Base-by-base conservation (phyloP, 768 basidiomycete species). In the Mycena sanguinolenta region DNA sequence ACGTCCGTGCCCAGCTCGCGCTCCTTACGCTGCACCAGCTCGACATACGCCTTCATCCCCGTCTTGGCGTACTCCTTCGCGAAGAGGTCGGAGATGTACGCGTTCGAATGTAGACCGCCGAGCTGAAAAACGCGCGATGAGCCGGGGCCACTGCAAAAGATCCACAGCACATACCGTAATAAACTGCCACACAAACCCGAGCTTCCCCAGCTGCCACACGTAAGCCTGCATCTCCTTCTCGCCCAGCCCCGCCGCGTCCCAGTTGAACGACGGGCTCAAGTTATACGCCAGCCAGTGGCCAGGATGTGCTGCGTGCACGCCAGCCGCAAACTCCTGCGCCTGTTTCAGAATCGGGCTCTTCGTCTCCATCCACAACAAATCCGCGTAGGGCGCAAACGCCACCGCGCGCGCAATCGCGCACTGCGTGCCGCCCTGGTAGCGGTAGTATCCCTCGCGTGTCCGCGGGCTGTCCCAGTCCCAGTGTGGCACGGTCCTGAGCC, bases 21-120 rank as follows among this genome's bases (percentile, higher is more conserved):
- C 79, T 99, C 98, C 79, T 89, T 92, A 32, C 94, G 86, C 81
- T 99, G 98, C 63, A 99, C 86, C 67, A 99, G 84, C 82, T 97
- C 95, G 71, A 98, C 97, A 78, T 99, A 99, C 2, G 98, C 98
- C 81, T 98, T 96, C 98, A 99, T 99, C 49, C 97, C 98, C 71
- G 97, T 97, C 81, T 91, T 92, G 42, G 95, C 92, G 79, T 90
- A 99, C 61, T 92, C 88, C 74, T 89, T 81, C 4, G 98, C 97
- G 80, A 99, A 99, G 27, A 93, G 82, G 79, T 98, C 96, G 74
- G 92, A 95, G 79, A 99, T 99, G 81, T 96, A 97, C 34, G 92
- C 98, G 81, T 98, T 99, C 69, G 97, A 97, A 80, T 99, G 98
- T 50, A 99, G 87, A 66, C 98, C 98, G 52, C 90, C 98, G 70